A percentile compares a stretch with the other conserved stretches of the same genome.
Evolutionary conservation across 129 eudicot species (phyloP).

Genomic region (Chrysanthemum lavandulifolium): DNA sequence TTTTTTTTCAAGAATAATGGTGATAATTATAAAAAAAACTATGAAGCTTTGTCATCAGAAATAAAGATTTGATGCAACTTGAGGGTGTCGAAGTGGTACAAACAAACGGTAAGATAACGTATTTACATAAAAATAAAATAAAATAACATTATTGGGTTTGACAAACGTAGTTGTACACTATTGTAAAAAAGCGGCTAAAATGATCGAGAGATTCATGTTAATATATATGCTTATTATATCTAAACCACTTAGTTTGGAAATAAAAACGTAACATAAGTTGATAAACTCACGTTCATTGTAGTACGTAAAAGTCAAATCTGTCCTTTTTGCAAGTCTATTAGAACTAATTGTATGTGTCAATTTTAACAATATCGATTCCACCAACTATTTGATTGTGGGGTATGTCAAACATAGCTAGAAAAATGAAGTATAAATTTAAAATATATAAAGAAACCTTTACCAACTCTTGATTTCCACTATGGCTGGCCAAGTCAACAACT

Average conservation of each 20-base stretch:
- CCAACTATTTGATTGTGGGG: background rate
- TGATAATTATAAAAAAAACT: too few relatives aligned
- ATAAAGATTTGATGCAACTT: too few relatives aligned
- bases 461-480: conserved; percentile 9
- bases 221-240: too few relatives aligned
- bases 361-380: background rate
- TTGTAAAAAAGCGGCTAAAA: too few relatives aligned
- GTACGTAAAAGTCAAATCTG: background rate
- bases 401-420: background rate
- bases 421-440: background rate
- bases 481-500: conserved; percentile 26
- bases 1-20: too few relatives aligned
- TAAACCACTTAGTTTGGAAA: too few relatives aligned
- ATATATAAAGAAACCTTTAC: background rate
- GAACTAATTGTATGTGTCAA: background rate
- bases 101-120: background rate
- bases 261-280: background rate
- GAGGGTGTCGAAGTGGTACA: too few relatives aligned
- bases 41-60: too few relatives aligned
- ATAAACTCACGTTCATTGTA: too few relatives aligned
- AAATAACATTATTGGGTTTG: too few relatives aligned
- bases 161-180: too few relatives aligned
- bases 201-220: too few relatives aligned
- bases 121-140: background rate
- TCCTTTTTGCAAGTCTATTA: background rate